These are phyloP conservation scores for Metarhizium robertsii DNA, from an alignment of 2,329 filamentous ascomycete genomes.

Conservation along the genomic window DNA sequence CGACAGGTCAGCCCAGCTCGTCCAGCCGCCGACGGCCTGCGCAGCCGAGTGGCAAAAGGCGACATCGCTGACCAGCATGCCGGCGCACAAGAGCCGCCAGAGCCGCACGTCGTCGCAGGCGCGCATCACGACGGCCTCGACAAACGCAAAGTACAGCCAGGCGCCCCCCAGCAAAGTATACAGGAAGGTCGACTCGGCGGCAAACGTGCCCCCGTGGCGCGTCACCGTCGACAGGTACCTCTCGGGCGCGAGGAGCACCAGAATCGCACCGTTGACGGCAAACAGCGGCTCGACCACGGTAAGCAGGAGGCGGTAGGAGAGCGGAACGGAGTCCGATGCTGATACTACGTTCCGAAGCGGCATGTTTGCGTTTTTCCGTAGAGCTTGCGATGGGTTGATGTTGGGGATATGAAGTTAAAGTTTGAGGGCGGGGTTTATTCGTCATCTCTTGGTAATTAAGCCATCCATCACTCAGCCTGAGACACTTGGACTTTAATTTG, in stretches of 20 bases:
- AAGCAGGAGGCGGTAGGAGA: conserved; percentile 12
- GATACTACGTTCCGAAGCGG: too few relatives aligned
- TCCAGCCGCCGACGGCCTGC: conserved; percentile 26
- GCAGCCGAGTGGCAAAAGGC: conserved; percentile 19
- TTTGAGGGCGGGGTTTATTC: too few relatives aligned
- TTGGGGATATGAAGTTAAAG: too few relatives aligned
- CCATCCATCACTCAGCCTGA: too few relatives aligned
- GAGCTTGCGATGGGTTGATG: too few relatives aligned
- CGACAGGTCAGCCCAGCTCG: conserved; percentile 11
- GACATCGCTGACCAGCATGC: conserved; percentile 27
- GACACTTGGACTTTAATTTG: too few relatives aligned
- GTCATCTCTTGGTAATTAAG: too few relatives aligned
- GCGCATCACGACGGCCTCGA: conserved; percentile 25
- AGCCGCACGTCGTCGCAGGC: conserved; percentile 21
- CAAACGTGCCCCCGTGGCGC: conserved; percentile 12
- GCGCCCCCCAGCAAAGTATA: conserved; percentile 7
- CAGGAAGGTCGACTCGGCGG: conserved; percentile 13
- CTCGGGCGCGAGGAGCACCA: conserved; percentile 18
- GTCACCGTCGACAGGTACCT: conserved; percentile 21
- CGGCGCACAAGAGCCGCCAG: conserved; percentile 24
- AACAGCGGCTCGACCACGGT: conserved; percentile 25
- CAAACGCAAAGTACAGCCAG: conserved; percentile 26
- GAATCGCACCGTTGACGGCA: conserved; percentile 20
- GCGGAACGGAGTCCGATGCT: neutral
- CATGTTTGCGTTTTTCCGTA: neutral